phyloP scores from a whole-genome alignment of 2,329 filamentous ascomycete species.

The Drechslerella dactyloides region DNA sequence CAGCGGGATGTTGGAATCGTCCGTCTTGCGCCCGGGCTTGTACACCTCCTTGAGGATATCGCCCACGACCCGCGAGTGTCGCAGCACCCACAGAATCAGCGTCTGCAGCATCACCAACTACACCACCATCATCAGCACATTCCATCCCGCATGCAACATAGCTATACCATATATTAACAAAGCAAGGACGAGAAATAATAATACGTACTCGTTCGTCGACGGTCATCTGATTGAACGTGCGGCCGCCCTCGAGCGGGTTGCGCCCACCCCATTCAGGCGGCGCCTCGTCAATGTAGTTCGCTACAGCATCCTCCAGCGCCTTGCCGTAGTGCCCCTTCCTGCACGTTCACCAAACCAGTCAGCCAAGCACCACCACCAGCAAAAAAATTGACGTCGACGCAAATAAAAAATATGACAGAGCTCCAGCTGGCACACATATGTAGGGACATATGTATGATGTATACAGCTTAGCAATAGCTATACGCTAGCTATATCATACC shows the following conservation, averaged over 20 bases:
- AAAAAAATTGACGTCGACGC: too few species aligned
- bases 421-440: not conserved
- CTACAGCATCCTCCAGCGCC: conserved; percentile 90
- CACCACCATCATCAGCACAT: not conserved
- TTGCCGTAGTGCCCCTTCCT: conserved; percentile 92
- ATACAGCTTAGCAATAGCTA: too few species aligned
- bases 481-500: too few species aligned
- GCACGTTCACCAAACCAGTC: conserved; percentile 50
- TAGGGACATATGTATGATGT: too few species aligned
- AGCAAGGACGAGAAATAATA: not conserved
- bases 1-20: conserved; percentile 80
- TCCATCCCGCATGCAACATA: too few species aligned
- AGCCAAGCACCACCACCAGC: too few species aligned
- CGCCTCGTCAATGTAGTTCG: conserved; percentile 87
- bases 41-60: conserved; percentile 83
- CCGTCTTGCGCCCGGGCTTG: conserved; percentile 81
- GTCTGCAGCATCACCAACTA: conserved; percentile 83
- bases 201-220: conserved; percentile 76
- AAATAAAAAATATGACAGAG: conserved; percentile 11
- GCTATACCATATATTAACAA: not conserved
- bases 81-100: conserved; percentile 84
- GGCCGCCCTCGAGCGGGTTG: conserved; percentile 80
- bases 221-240: conserved; percentile 80
- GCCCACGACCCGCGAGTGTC: conserved; percentile 83
- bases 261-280: conserved; percentile 78